Conservation (phyloP, 768 basidiomycete species). For the Rickenella mellea region DNA sequence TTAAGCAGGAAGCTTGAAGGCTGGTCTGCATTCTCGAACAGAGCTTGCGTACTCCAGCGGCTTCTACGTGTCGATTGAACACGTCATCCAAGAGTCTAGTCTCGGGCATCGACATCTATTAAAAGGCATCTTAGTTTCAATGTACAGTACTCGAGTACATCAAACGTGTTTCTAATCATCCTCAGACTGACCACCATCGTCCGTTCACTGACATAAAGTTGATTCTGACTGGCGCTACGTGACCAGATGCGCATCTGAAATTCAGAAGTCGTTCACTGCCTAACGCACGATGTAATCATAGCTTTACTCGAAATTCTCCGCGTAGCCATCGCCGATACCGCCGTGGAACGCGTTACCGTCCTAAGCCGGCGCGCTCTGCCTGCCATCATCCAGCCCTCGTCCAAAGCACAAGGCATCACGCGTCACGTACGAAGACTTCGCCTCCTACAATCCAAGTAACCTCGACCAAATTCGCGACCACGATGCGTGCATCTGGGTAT, state of each 20-base stretch:
- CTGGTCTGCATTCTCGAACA: constrained; percentile 18
- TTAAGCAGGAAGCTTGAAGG: constrained; percentile 12
- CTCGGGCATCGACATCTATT: neutral
- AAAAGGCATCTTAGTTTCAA: no score
- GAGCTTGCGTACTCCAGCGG: no score
- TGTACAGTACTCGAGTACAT: no score
- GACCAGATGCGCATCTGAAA: constrained; percentile 15
- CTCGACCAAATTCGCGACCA: constrained; percentile 19
- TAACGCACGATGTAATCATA: constrained; percentile 1
- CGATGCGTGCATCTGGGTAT: constrained; percentile 29
- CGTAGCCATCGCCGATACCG: constrained; percentile 19
- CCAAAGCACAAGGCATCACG: constrained; percentile 20
- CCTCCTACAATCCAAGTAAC: constrained; percentile 20
- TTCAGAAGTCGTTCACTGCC: neutral
- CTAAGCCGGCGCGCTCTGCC: constrained; percentile 24
- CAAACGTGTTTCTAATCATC: no score
- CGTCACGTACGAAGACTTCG: constrained; percentile 24
- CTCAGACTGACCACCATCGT: no score
- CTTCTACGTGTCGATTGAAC: no score
- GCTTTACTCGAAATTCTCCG: constrained; percentile 26
- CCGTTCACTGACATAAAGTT: no score
- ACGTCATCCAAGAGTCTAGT: neutral
- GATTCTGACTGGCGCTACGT: constrained; percentile 24
- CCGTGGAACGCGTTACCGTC: constrained; percentile 18
- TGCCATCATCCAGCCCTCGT: constrained; percentile 16